Percentiles rank a stretch among this genome's conserved stretches.
Conservation (phyloP, 192 early-diverging fungal genomes). For the Backusella luteola region DNA sequence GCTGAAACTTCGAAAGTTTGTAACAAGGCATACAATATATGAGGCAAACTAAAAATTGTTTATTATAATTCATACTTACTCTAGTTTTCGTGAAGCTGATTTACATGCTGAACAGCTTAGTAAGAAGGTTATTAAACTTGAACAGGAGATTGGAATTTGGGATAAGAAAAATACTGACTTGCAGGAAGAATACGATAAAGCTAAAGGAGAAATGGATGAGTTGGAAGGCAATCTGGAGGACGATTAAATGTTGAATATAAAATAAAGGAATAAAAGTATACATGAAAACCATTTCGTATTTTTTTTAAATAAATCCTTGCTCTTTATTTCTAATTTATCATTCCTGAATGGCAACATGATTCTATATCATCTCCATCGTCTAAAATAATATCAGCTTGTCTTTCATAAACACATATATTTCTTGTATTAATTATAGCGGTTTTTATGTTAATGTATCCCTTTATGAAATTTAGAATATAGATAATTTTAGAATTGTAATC, state of each 20-base stretch:
- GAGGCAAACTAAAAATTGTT: no score
- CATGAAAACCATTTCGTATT: background rate
- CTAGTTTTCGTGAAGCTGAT: constrained; percentile 58
- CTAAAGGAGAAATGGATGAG: constrained; percentile 78
- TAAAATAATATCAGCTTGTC: background rate
- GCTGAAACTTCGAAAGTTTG: no score
- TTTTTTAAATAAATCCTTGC: background rate
- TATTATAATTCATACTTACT: background rate
- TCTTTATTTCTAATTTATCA: background rate
- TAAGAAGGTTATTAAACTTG: constrained; percentile 78
- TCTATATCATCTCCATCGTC: background rate
- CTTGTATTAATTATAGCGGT: no score
- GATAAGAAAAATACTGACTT: constrained; percentile 80
- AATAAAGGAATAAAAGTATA: background rate
- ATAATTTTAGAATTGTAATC: no score
- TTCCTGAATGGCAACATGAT: background rate
- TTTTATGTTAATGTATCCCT: no score
- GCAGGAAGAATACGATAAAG: constrained; percentile 59
- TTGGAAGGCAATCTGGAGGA: constrained; percentile 76
- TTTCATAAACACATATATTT: background rate
- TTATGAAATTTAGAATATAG: no score
- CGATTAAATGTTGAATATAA: constrained; percentile 48
- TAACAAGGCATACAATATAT: no score
- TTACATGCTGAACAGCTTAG: constrained; percentile 82
- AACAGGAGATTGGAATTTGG: constrained; percentile 66